phyloP scores from a whole-genome alignment of 169 alveolate species.

The Babesia bovis region DNA sequence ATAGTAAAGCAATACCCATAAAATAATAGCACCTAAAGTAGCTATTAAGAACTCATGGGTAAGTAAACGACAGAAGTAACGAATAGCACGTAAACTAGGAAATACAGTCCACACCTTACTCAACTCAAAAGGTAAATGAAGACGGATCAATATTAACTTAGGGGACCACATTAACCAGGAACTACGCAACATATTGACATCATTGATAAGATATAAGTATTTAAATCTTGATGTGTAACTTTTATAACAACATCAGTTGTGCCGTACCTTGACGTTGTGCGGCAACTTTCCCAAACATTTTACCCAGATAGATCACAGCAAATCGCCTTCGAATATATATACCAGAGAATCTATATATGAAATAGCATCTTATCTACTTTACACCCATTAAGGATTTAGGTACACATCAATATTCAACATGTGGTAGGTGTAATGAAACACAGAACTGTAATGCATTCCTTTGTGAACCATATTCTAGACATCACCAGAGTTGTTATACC shows the following conservation, averaged over 20 bases:
- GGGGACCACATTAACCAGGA: background rate
- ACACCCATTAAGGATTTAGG: too few relatives aligned
- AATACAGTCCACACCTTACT: background rate
- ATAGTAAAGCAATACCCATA: constrained; percentile 60
- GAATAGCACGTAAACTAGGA: background rate
- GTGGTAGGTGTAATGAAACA: too few relatives aligned
- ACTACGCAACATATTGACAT: constrained; percentile 2
- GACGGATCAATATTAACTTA: background rate
- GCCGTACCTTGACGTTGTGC: background rate
- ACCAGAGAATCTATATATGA: too few relatives aligned
- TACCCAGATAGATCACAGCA: too few relatives aligned
- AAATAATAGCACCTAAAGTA: background rate
- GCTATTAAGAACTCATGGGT: background rate
- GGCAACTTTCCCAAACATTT: too few relatives aligned
- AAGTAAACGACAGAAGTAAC: background rate
- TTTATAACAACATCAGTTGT: too few relatives aligned
- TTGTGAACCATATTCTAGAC: too few relatives aligned
- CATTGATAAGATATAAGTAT: background rate
- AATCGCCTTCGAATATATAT: too few relatives aligned
- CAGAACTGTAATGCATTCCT: too few relatives aligned
- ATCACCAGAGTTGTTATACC: too few relatives aligned
- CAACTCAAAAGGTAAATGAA: constrained; percentile 1
- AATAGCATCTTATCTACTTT: too few relatives aligned
- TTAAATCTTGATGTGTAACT: background rate
- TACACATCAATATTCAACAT: too few relatives aligned